Evolutionary conservation across 2,329 filamentous ascomycete genomes (phyloP), one percentile per base, ranked within the genome.

Genomic region (Dryadomyces sulphureus): DNA sequence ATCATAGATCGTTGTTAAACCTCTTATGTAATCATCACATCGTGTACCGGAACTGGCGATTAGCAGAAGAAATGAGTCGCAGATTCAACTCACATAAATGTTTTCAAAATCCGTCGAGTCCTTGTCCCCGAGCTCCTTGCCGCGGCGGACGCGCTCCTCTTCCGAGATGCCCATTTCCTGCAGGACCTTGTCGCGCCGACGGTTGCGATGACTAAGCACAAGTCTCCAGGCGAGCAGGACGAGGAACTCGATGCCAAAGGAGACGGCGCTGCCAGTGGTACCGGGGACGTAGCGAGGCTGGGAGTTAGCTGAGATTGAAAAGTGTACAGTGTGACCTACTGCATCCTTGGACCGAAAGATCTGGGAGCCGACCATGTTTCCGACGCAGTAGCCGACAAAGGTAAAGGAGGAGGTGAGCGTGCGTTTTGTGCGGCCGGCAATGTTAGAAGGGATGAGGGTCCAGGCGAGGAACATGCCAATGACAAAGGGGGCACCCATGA

Each of bases 331-430:
- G 16, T 2, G 11, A 41, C 59, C n/a, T 54, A 60, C 59, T 1
- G 64, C 65, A 49, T 69, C 67, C 20, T 56, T 56, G 5, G 58
- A 53, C 41, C 61, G 59, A 56, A 69, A 70, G 43, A 70, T 67
- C 52, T 69, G 65, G 7, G 62, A 63, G 5, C 67, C 66, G 3
- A 60, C 59, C 61, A 69, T 69, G 52, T 69, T 70, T 2, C 67
- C 67, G 3, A 66, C 63, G 45, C 66, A 69, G 52, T 69, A 70
- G 1, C 59, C 65, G 7, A 67, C 58, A 45, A 70, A 68, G 1
- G 66, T 65, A 35, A 67, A 62, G 3, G 65, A 65, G 16, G 60
- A 65, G 12, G 64, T 65, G 36, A 69, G 54, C 4, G 66, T 68
- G 22, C 66, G 63, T 52, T 70, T 70, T 0, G 67, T 70, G 7